phyloP scores from a whole-genome alignment of 176 grass and related monocot species.

The Melocanna baccifera region DNA sequence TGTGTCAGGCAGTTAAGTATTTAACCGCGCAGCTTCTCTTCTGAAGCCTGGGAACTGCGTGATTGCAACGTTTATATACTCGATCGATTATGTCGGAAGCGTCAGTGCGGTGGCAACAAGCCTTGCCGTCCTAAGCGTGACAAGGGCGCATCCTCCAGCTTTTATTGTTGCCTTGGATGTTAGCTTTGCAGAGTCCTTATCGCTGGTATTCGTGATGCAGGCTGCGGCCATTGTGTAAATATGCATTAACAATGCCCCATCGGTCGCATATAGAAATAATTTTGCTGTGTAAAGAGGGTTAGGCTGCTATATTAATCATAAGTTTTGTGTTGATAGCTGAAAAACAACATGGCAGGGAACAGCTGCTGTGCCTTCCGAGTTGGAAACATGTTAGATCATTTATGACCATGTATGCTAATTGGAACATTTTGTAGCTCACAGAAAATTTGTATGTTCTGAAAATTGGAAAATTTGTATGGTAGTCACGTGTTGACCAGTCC shows the following conservation, averaged over 20 bases:
- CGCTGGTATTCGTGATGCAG: slow-evolving; percentile 10
- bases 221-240: slow-evolving; percentile 42
- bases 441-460: not conserved
- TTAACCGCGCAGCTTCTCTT: slow-evolving; percentile 24
- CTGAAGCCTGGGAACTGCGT: not conserved
- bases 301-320: slow-evolving; percentile 15
- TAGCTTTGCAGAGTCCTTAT: not conserved
- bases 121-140: not conserved
- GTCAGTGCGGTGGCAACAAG: slow-evolving; percentile 10
- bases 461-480: too few relatives aligned
- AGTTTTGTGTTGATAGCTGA: slow-evolving; percentile 35
- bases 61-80: not conserved
- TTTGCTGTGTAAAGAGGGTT: slow-evolving; percentile 43
- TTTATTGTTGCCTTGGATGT: not conserved
- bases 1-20: slow-evolving; percentile 3
- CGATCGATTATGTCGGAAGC: not conserved
- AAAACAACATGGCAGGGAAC: slow-evolving; percentile 17
- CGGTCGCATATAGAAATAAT: slow-evolving; percentile 39
- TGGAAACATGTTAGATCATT: slow-evolving; percentile 7
- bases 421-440: not conserved
- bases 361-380: not conserved
- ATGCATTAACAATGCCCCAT: slow-evolving; percentile 25
- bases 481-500: too few relatives aligned
- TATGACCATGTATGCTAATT: not conserved
- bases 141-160: not conserved